Evolutionary conservation across 148 eudicot species (phyloP).

Genomic region (Chenopodium quinoa): DNA sequence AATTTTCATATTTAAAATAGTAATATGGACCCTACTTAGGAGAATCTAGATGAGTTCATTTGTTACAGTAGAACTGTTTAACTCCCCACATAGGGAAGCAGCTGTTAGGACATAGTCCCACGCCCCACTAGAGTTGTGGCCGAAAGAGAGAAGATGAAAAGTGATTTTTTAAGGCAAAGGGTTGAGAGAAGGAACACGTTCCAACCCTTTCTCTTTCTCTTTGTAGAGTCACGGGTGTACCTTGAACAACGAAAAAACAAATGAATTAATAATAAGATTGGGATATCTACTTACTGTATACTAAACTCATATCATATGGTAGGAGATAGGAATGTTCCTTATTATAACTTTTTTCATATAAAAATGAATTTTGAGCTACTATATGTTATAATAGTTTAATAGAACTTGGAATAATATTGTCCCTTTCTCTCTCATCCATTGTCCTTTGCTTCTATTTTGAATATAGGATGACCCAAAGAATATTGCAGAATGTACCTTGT

Average conservation of each 20-base stretch:
- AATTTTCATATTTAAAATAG: not conserved
- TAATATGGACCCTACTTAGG: slow-evolving; percentile 12
- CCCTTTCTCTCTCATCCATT: slow-evolving; percentile 13
- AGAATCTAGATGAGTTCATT: slow-evolving; percentile 28
- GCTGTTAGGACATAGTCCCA: slow-evolving; percentile 32
- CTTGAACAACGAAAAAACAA: slow-evolving; percentile 26
- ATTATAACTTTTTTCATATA: slow-evolving; percentile 11
- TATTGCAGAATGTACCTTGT: slow-evolving; percentile 8
- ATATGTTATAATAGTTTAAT: not conserved
- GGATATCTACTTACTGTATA: not conserved
- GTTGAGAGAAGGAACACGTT: slow-evolving; percentile 30
- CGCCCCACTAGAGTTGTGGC: slow-evolving; percentile 37
- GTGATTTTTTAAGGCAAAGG: slow-evolving; percentile 24
- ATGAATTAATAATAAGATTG: not conserved
- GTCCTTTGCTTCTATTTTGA: slow-evolving; percentile 21
- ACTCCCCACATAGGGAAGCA: slow-evolving; percentile 33
- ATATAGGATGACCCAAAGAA: slow-evolving; percentile 20
- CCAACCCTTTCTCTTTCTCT: slow-evolving; percentile 26
- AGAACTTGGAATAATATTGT: slow-evolving; percentile 11
- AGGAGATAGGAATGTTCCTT: slow-evolving; percentile 44
- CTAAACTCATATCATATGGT: slow-evolving; percentile 15
- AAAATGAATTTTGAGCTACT: slow-evolving; percentile 4
- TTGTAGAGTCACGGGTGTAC: slow-evolving; percentile 47
- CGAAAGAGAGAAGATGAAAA: slow-evolving; percentile 32
- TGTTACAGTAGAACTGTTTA: slow-evolving; percentile 19